phyloP scores from a whole-genome alignment of 306 rosid genomes.

The Albizia julibrissin region DNA sequence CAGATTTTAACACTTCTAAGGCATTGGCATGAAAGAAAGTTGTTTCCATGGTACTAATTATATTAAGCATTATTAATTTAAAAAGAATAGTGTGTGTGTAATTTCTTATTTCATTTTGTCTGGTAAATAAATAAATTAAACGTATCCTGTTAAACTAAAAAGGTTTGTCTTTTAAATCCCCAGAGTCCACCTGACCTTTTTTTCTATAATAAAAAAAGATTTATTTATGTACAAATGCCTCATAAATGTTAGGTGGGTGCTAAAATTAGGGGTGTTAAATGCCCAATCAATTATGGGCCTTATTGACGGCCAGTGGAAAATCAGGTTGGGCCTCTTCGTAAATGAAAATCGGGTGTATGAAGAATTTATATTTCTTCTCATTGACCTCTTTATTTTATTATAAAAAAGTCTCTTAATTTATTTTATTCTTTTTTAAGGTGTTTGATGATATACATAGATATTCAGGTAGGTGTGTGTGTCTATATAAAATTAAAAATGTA shows the following conservation, averaged over 20 bases:
- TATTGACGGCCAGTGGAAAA: neutral
- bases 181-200: neutral
- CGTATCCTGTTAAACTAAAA: neutral
- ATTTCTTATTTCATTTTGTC: neutral
- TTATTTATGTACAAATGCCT: neutral
- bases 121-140: neutral
- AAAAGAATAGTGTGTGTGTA: neutral
- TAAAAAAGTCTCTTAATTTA: no score
- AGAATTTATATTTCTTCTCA: neutral
- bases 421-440: neutral
- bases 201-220: no score
- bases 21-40: slow-evolving; percentile 16
- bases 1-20: neutral
- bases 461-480: no score
- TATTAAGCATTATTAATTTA: neutral
- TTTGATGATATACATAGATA: neutral
- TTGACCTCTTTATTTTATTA: neutral
- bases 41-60: neutral
- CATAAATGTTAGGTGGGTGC: neutral
- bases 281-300: neutral
- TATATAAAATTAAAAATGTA: no score
- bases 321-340: neutral
- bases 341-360: neutral
- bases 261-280: neutral
- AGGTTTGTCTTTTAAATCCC: neutral